Evolutionary conservation across 2,329 filamentous ascomycete genomes (phyloP), one percentile per base, ranked within the genome.

Genomic region (Cryphonectria nitschkei): DNA sequence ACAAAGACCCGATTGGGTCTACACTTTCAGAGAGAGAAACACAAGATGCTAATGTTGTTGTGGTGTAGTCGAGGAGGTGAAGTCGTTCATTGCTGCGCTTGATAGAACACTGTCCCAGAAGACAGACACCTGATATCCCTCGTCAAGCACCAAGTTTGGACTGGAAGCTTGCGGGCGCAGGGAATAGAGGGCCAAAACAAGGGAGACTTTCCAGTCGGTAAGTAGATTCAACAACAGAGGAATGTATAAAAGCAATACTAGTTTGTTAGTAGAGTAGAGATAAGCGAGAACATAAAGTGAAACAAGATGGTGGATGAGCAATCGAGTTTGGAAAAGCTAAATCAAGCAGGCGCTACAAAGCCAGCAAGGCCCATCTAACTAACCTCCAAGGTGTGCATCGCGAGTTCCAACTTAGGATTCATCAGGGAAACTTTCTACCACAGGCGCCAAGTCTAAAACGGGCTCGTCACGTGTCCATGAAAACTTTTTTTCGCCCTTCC

Each of bases 51-150:
- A 72, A 74, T 62, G 56, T 37, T 22, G 43, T 43, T n/a, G 32
- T 37, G 37, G 8, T 56, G 37, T 70, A 86, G 88, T 88, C 74
- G 85, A 88, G 3, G 89, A 91, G 76, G 82, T 90, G 3, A 80
- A 82, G 62, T 81, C 78, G 11, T 82, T 89, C 69, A 83, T 89
- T 29, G 81, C 82, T 50, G 81, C 85, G 1, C 75, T 91, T 69
- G 85, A 89, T 71, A 82, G 84, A 73, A 81, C 86, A 0, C 73
- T 88, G 63, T 78, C 76, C 32, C 76, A 76, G 65, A 75, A 76
- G 68, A 71, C 71, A 54, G 32, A 29, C n/a, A 43, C n/a, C 9
- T 41, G 26, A 64, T 26, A 29, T 4, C 13, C 29, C 37, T 39
- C 37, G 7, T 19, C 13, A 8, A 58, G 26, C n/a, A 22, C 8